Evolutionary conservation across 768 basidiomycete species (phyloP).

Genomic region (Harrya chromipes): DNA sequence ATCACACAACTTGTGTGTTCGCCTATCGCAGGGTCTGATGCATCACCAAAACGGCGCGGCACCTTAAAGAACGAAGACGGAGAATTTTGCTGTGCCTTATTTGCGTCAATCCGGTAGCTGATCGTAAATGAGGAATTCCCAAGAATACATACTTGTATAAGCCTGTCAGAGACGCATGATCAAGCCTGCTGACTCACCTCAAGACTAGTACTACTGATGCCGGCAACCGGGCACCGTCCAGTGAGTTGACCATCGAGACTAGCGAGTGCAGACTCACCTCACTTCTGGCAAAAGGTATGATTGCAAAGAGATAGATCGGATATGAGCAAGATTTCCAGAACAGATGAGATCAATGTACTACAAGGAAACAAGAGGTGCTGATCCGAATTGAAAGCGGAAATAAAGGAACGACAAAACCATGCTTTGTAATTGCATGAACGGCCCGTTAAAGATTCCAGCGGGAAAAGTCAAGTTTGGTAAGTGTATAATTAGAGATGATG

Average conservation of each 20-base stretch:
- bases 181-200: constrained; percentile 13
- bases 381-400: constrained; percentile 9
- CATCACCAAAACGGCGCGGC: background rate
- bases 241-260: background rate
- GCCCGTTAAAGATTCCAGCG: constrained; percentile 18
- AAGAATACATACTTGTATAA: no score
- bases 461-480: constrained; percentile 12
- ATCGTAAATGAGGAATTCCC: background rate
- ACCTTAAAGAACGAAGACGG: background rate
- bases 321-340: background rate
- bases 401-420: constrained; percentile 13
- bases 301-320: constrained; percentile 1
- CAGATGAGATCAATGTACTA: constrained; percentile 8
- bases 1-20: no score
- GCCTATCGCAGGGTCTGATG: no score
- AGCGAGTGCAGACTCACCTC: constrained; percentile 12
- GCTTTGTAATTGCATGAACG: constrained; percentile 11
- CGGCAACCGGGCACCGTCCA: no score
- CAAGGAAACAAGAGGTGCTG: background rate
- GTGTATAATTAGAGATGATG: constrained; percentile 11
- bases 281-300: background rate
- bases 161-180: no score
- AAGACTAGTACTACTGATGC: no score
- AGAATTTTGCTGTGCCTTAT: no score
- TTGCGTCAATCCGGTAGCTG: no score